Evolutionary conservation across 345 rosid genomes (phyloP).

Genomic region (Hibiscus trionum): DNA sequence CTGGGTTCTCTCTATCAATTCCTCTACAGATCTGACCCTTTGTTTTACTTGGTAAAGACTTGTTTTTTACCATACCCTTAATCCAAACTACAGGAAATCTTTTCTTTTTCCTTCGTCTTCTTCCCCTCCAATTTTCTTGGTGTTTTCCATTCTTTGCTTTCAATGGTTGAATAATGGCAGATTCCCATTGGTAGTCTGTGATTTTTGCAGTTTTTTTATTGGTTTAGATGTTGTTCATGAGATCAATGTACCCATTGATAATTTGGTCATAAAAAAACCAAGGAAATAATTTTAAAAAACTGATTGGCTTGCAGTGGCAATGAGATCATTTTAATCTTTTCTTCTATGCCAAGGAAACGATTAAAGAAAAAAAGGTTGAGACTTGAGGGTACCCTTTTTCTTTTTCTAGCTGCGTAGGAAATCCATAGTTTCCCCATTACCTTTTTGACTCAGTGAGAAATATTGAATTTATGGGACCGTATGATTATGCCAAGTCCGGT

Average conservation of each 20-base stretch:
- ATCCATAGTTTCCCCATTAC: slow-evolving; percentile 6
- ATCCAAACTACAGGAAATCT: neutral
- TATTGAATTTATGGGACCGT: slow-evolving; percentile 3
- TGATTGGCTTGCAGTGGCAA: slow-evolving; percentile 1
- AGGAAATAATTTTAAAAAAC: no score
- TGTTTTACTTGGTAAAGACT: neutral
- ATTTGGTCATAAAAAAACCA: no score
- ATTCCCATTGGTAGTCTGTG: neutral
- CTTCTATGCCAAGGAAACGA: slow-evolving; percentile 30
- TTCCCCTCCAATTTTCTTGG: neutral
- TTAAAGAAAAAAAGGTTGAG: neutral
- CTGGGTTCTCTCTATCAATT: neutral
- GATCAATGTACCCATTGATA: neutral
- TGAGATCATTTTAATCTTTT: slow-evolving; percentile 19
- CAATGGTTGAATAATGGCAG: neutral
- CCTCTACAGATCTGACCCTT: neutral
- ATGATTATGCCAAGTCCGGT: slow-evolving; percentile 20
- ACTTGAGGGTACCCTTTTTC: neutral
- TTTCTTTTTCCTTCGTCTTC: neutral
- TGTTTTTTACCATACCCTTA: neutral
- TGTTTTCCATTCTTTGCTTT: neutral
- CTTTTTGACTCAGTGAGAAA: slow-evolving; percentile 17
- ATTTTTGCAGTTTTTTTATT: neutral
- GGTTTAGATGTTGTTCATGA: neutral
- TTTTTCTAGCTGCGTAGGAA: slow-evolving; percentile 9